These are phyloP conservation scores for Debaryomyces robertsiae DNA, from an alignment of 1,139 yeast species.

Conservation along the genomic window DNA sequence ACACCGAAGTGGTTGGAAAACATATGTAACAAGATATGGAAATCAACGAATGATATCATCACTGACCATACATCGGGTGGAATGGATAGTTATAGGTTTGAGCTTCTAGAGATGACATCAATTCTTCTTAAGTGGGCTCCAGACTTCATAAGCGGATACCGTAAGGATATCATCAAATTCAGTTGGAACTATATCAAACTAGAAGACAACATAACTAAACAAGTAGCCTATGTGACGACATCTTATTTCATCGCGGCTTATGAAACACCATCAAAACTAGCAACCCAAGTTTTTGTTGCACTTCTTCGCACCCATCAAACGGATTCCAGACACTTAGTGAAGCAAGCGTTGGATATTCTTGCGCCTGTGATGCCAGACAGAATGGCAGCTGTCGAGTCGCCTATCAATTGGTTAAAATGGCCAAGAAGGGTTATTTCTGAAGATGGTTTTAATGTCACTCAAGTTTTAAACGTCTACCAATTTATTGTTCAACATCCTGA, in stretches of 20 bases:
- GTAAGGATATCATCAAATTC: constrained; percentile 88
- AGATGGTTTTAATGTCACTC: constrained; percentile 81
- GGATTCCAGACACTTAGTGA: constrained; percentile 81
- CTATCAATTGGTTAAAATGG: constrained; percentile 88
- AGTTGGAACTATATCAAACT: constrained; percentile 92
- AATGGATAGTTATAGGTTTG: constrained; percentile 74
- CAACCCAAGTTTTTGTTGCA: constrained; percentile 91
- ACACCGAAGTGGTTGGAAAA: constrained; percentile 62
- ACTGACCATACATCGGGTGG: constrained; percentile 67
- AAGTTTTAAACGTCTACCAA: constrained; percentile 86
- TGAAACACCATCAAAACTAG: constrained; percentile 87
- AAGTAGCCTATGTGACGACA: constrained; percentile 89
- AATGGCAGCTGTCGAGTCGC: constrained; percentile 57
- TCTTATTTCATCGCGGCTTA: constrained; percentile 84
- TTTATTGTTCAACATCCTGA: constrained; percentile 87
- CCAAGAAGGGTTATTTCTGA: constrained; percentile 91
- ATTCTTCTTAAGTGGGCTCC: constrained; percentile 74
- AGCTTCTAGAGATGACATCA: constrained; percentile 80
- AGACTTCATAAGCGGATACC: constrained; percentile 56
- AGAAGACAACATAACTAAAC: constrained; percentile 88
- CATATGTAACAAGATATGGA: constrained; percentile 74
- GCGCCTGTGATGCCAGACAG: constrained; percentile 88
- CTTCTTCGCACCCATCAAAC: constrained; percentile 80
- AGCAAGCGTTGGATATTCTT: constrained; percentile 82
- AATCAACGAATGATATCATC: constrained; percentile 55